A percentile compares a stretch with the other conserved stretches of the same genome.
phyloP scores from a whole-genome alignment of 345 rosid species.

The Brassica napus region DNA sequence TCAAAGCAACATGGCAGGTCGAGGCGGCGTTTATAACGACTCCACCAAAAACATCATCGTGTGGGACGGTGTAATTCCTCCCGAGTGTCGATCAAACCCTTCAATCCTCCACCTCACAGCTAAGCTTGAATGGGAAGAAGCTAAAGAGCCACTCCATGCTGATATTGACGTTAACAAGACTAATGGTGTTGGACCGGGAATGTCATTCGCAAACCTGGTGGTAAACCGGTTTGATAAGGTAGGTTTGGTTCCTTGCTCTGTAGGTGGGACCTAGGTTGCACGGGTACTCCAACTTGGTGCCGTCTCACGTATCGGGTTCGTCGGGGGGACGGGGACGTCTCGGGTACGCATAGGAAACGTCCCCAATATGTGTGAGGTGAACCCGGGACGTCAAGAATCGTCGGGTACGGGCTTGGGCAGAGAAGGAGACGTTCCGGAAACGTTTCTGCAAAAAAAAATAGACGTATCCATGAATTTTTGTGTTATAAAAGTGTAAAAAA shows the following conservation, averaged over 20 bases:
- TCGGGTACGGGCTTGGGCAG: too few species aligned
- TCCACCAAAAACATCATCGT: conserved; percentile 30
- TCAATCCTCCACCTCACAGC: conserved; percentile 52
- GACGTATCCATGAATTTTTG: too few species aligned
- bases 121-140: conserved; percentile 60
- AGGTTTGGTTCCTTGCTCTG: conserved; percentile 84
- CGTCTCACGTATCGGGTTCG: too few species aligned
- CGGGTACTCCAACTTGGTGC: too few species aligned
- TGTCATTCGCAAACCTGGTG: conserved; percentile 67
- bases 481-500: too few species aligned
- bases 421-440: too few species aligned
- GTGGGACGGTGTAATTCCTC: conserved; percentile 80
- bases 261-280: conserved; percentile 92
- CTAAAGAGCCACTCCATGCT: conserved; percentile 73
- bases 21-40: conserved; percentile 66
- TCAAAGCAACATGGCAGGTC: conserved; percentile 98
- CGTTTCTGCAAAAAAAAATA: too few species aligned
- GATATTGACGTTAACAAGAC: conserved; percentile 67
- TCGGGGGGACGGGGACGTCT: too few species aligned
- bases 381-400: too few species aligned
- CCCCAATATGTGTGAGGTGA: too few species aligned
- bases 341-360: too few species aligned
- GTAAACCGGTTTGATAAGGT: conserved; percentile 42
- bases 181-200: conserved; percentile 81
- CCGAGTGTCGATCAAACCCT: conserved; percentile 56